Evolutionary conservation across 805 yeast species (phyloP), one percentile per base, ranked within the genome.

Genomic region (Teunomyces funiuensis): DNA sequence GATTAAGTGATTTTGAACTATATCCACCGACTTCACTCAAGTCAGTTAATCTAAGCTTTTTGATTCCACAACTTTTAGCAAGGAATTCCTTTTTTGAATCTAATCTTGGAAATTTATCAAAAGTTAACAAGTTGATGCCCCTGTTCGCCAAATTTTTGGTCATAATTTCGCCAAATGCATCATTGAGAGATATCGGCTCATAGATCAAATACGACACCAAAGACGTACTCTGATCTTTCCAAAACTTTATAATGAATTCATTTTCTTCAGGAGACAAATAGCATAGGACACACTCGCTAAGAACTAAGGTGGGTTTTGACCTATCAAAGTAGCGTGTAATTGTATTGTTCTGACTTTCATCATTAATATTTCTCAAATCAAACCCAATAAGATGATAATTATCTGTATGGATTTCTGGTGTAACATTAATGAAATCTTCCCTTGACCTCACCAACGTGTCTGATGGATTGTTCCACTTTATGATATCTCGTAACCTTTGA

Each of bases 241-340:
- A 73, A 52, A 70, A 73, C 2, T 54, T 39, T 3, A 85, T 46
- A 3, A 83, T 71, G 23, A 60, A 54, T 23, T 47, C 52, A 17
- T 83, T 74, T 16, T 73, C 75, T 9, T 63, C 64, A 1, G 83
- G 79, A 3, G 74, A 66, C 46, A 85, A 52, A 55, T 85, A 85
- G 55, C 95, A 86, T 26, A 86, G 63, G 26, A 87, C 87, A 61
- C 93, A 86, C 57, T 85, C 95, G 46, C 87, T 79, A 14, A 85
- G 56, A 2, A 86, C 60, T 11, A 86, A 52, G 0, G 93, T 85
- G 6, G 87, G 86, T 3, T 60, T 28, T 1, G 53, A 28, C 7
- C 51, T 39, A 45, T 72, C 66, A 25, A 74, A 44, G 14, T 54
- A 49, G 6, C 40, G 22, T 13, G 56, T 46, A 22, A 53, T 36